These are phyloP conservation scores for Sporisorium graminicola DNA, from an alignment of 1,284 basidiomycete genomes.

Conservation along the genomic window DNA sequence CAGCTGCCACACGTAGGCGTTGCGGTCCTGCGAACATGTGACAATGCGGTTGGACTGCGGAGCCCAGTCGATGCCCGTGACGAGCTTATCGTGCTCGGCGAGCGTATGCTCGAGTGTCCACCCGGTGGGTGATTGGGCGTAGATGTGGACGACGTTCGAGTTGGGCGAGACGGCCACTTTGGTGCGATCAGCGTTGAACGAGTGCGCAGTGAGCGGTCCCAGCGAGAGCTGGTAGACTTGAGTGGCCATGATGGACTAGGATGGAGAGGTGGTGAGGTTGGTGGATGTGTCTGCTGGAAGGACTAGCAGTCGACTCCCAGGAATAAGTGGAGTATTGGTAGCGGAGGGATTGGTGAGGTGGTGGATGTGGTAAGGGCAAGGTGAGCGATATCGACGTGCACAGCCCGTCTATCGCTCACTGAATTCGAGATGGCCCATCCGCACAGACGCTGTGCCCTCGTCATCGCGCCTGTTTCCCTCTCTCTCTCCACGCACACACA, in stretches of 20 bases:
- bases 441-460: conserved; percentile 13
- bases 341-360: not conserved
- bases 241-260: conserved; percentile 47
- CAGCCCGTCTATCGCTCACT: conserved; percentile 8
- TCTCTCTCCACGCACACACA: too few species aligned
- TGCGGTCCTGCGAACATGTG: conserved; percentile 96
- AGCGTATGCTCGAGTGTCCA: conserved; percentile 86
- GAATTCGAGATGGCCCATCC: conserved; percentile 20
- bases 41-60: conserved; percentile 96
- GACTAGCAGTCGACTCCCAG: conserved; percentile 63
- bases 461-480: conserved; percentile 14
- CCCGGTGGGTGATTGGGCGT: conserved; percentile 66
- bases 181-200: conserved; percentile 89
- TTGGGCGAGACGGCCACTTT: conserved; percentile 93
- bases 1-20: conserved; percentile 98
- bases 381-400: conserved; percentile 10
- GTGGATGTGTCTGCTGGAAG: conserved; percentile 21
- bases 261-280: not conserved
- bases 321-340: not conserved
- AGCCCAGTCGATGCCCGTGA: conserved; percentile 99
- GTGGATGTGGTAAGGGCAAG: not conserved
- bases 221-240: conserved; percentile 77
- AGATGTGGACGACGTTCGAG: conserved; percentile 88
- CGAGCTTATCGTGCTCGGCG: conserved; percentile 95
- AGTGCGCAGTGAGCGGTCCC: conserved; percentile 87